Evolutionary conservation across 768 basidiomycete species (phyloP), one percentile per base, ranked within the genome.

Genomic region (Podaxis pistillaris): DNA sequence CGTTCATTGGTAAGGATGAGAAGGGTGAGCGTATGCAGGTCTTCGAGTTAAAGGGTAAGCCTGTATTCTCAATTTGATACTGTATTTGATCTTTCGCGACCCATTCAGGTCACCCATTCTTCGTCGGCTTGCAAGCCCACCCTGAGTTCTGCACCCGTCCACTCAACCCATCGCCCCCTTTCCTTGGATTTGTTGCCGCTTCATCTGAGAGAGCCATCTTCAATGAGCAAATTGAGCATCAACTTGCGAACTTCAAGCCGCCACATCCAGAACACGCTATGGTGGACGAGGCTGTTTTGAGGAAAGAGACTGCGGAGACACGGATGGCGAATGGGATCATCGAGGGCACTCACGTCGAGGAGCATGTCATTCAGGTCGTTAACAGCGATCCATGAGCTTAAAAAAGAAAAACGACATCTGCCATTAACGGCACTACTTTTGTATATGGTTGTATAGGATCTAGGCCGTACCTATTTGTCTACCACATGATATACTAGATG

Each of bases 141-240:
- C 97, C 97, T 0, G 97, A 99, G 75, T 96, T 99, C 78, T 98
- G 96, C 79, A 96, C 97, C 24, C 88, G 97, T 30, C 97, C 97
- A 1, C 80, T 99, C 47, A 98, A 99, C 77, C 97, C 97, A 1
- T 97, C 94, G 0, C 97, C 97, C 0, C 90, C 95, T 0, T 98
- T 98, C 87, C 88, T 99, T 58, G 97, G 97, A 13, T 90, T 99
- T 73, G 84, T 99, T 52, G 87, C 96, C 4, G 94, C 97, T 1
- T 79, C 97, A 0, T 78, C 80, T 11, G 76, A 79, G 2, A 47
- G 65, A 8, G 57, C 68, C 11, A 82, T 86, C 0, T 82, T 98
- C 3, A 77, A 84, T 36, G 89, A 90, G 70, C 93, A 97, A 71
- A 68, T 95, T 26, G 79, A 79, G 54, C 70, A 76, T n/a, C 96